These are phyloP conservation scores for Candolleomyces eurysporus DNA, from an alignment of 768 basidiomycete genomes.

Conservation along the genomic window DNA sequence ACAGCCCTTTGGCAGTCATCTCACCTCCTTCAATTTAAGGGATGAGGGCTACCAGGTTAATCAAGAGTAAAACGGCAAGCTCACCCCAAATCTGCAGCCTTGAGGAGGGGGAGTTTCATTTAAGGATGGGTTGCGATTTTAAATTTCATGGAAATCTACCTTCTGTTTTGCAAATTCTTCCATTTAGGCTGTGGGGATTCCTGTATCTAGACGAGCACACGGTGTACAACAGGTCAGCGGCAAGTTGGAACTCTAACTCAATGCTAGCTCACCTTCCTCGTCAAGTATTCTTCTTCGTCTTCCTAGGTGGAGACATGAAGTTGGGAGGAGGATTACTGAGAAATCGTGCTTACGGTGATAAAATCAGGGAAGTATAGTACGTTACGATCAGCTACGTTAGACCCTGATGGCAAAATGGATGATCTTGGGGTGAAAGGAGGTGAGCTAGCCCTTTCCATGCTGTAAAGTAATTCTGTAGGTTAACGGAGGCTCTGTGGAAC, in stretches of 20 bases:
- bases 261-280: constrained; percentile 59
- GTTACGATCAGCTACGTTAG: background rate
- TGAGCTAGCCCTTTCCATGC: background rate
- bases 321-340: background rate
- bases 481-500: no score
- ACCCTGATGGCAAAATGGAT: background rate
- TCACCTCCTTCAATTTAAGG: constrained; percentile 61
- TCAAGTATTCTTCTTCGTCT: constrained; percentile 75
- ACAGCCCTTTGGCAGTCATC: constrained; percentile 60
- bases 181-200: constrained; percentile 81
- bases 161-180: constrained; percentile 71
- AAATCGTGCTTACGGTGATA: constrained; percentile 41
- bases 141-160: constrained; percentile 41
- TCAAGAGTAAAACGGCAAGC: constrained; percentile 11
- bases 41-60: constrained; percentile 2
- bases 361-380: constrained; percentile 78
- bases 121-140: background rate
- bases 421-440: background rate
- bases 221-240: constrained; percentile 11
- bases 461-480: no score
- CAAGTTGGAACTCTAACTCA: constrained; percentile 3
- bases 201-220: constrained; percentile 49
- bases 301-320: constrained; percentile 21
- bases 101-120: background rate
- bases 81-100: constrained; percentile 77